Evolutionary conservation across 1,284 basidiomycete genomes (phyloP), one percentile per base, ranked within the genome.

Genomic region (Malassezia nana): DNA sequence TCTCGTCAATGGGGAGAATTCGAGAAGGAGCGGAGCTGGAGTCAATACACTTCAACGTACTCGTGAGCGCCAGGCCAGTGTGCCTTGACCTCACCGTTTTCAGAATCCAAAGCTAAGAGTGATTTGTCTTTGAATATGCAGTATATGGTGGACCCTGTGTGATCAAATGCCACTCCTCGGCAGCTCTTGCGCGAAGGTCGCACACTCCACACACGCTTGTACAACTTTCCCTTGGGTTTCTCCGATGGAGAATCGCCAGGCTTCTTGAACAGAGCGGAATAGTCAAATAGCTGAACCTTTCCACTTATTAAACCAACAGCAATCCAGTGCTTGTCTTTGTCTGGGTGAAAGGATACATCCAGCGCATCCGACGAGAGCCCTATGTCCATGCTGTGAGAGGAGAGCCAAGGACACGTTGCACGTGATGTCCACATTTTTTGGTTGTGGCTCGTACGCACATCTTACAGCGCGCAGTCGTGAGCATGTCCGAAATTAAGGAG

Each of bases 271-370:
- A 40, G 26, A 22, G 45, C 35, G 31, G 44, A 44, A 69, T 87
- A 91, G 4, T 79, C 69, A 72, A 85, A 86, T 0, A 86, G 83
- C 63, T 86, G 87, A 63, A 94, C 78, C 50, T 86, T 81, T 31
- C 89, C 89, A 0, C 85, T 85, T 26, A 95, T 79, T 2, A 92
- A 81, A 0, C 83, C 86, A 5, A 84, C 79, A 71, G 86, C 89
- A 8, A 91, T 81, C 16, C 83, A 39, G 40, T 63, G 58, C 7
- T 45, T 78, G 0, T 82, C 75, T 32, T 80, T 72, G 1, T 76
- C 78, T 0, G 90, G 89, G 66, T 91, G 87, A 70, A 94, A 94
- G 1, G 79, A 81, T 41, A 94, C 78, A 77, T 94, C 90, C 73
- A 94, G 91, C 31, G 89, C 83, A 75, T 94, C 86, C 20, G 82